Conservation (phyloP, 495 filamentous ascomycete genomes). For the Collariella sp. region DNA sequence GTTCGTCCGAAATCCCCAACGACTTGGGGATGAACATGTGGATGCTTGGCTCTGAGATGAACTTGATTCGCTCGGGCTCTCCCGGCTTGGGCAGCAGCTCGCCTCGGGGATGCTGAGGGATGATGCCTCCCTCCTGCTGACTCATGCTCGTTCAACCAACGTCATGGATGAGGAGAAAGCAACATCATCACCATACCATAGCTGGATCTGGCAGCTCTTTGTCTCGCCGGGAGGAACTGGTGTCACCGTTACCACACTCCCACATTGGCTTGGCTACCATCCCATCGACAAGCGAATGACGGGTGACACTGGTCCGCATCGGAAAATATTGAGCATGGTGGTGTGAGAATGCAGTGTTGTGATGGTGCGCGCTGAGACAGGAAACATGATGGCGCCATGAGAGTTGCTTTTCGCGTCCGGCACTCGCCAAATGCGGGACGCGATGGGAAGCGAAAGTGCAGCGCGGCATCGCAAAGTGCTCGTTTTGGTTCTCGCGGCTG, state of each 20-base stretch:
- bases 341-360: too few relatives aligned
- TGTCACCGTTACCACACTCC: neutral
- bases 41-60: neutral
- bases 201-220: neutral
- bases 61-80: too few relatives aligned
- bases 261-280: neutral
- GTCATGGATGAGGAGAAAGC: too few relatives aligned
- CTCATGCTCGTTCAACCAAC: too few relatives aligned
- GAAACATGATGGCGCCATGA: neutral
- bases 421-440: neutral
- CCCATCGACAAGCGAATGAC: neutral
- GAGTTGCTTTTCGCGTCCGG: neutral
- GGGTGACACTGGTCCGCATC: neutral
- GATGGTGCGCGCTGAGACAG: neutral
- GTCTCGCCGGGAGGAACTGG: neutral
- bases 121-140: too few relatives aligned
- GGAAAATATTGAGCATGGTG: neutral
- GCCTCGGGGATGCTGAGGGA: too few relatives aligned
- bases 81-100: too few relatives aligned
- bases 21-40: conserved; percentile 1
- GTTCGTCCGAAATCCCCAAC: neutral
- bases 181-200: neutral
- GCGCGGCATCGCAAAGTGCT: neutral
- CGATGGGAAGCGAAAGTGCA: neutral
- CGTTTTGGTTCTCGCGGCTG: neutral